A percentile compares a stretch with the other conserved stretches of the same genome.
These are phyloP conservation scores for Suillus spraguei DNA, from an alignment of 768 basidiomycete species.

Conservation along the genomic window DNA sequence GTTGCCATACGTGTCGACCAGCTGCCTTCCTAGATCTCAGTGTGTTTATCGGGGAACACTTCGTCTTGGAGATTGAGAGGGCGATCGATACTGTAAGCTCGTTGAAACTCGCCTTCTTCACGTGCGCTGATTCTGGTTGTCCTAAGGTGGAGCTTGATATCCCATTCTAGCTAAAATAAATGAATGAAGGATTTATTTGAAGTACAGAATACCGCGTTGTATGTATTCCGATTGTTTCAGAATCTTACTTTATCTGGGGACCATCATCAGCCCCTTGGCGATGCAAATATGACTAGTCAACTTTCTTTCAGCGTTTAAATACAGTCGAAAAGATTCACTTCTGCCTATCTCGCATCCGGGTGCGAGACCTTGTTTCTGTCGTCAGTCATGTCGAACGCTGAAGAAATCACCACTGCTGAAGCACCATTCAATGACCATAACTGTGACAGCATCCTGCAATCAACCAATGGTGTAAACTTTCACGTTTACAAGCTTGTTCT, in stretches of 20 bases:
- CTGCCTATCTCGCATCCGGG: background rate
- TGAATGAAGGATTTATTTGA: background rate
- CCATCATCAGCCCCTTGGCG: too few relatives aligned
- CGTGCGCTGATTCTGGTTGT: conserved; percentile 13
- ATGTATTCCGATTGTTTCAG: background rate
- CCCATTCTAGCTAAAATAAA: conserved; percentile 20
- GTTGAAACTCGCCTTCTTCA: conserved; percentile 8
- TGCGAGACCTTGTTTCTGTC: background rate
- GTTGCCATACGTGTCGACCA: conserved; percentile 33
- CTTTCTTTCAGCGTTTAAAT: background rate
- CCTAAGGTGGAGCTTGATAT: conserved; percentile 35
- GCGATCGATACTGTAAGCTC: conserved; percentile 27
- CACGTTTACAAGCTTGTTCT: conserved; percentile 39
- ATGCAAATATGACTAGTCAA: too few relatives aligned
- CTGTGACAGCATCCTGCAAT: conserved; percentile 39
- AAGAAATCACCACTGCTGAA: conserved; percentile 4
- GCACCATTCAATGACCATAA: conserved; percentile 33
- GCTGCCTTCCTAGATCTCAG: conserved; percentile 34
- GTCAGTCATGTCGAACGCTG: background rate
- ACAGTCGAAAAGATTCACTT: too few relatives aligned
- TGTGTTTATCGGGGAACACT: conserved; percentile 34
- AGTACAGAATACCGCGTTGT: background rate
- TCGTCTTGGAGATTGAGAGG: conserved; percentile 31
- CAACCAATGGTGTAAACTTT: conserved; percentile 38
- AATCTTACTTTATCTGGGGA: background rate